A percentile compares a stretch with the other conserved stretches of the same genome.
Conservation (phyloP, 2,329 filamentous ascomycete species). For the Epichloe coenophiala region DNA sequence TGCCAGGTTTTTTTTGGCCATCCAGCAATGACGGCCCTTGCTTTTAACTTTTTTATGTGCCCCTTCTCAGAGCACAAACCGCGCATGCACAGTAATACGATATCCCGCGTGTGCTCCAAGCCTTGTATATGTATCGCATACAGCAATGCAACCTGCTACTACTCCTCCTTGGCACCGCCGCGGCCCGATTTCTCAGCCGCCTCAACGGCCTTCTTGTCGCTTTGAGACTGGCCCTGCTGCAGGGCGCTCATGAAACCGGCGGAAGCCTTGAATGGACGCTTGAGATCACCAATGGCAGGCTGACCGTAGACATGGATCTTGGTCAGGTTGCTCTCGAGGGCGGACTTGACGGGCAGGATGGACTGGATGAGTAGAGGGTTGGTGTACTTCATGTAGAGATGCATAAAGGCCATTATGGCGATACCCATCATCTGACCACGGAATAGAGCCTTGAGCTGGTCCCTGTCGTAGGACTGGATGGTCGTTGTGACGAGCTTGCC, state of each 20-base stretch:
- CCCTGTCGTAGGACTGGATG: conserved; percentile 83
- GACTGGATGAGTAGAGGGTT: conserved; percentile 98
- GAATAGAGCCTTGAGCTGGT: conserved; percentile 73
- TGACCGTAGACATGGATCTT: conserved; percentile 90
- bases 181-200: conserved; percentile 62
- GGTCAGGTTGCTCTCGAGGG: conserved; percentile 86
- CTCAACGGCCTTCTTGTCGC: conserved; percentile 82
- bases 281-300: conserved; percentile 77
- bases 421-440: conserved; percentile 91
- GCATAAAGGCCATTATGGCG: conserved; percentile 97
- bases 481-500: conserved; percentile 95
- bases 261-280: conserved; percentile 84
- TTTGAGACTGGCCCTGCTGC: conserved; percentile 63
- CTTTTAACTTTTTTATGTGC: too few relatives aligned
- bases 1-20: too few relatives aligned
- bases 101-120: background rate
- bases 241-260: conserved; percentile 73
- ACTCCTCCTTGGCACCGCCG: conserved; percentile 61
- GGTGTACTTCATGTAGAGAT: conserved; percentile 98
- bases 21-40: background rate
- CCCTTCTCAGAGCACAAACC: background rate
- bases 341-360: conserved; percentile 93
- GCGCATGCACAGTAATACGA: background rate
- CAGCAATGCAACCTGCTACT: conserved; percentile 14
- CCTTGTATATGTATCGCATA: background rate